Evolutionary conservation across 306 rosid species (phyloP), one percentile per base, ranked within the genome.

Genomic region (Citrullus colocynthis): DNA sequence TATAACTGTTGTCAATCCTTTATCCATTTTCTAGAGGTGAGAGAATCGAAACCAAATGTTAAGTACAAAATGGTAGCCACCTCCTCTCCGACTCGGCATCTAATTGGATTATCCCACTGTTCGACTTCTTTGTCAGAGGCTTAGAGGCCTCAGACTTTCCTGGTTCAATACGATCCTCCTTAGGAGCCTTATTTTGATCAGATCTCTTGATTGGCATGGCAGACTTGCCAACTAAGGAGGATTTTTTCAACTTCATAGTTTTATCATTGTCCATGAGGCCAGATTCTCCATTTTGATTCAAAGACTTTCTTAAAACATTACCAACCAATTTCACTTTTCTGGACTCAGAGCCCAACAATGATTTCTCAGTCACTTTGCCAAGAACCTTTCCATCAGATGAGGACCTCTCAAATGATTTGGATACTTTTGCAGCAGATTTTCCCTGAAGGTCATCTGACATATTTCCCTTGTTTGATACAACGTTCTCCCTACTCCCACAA

Each of bases 51-150:
- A 48, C 54, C 6, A 48, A 48, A 48, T 48, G 55, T 54, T 2
- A 32, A 63, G 51, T 37, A 78, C 78, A 13, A 16, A 74, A 84
- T 73, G 39, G 73, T 12, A 74, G 71, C 81, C 78, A 91, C 99
- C 97, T 90, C 86, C 80, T 86, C 89, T 90, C 85, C 37, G 93
- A 58, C 73, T 93, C 89, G 51, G 85, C 83, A 85, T 90, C 97
- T 82, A 92, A 80, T 57, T 82, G 76, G 52, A 83, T 80, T 24
- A 45, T 71, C 64, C 73, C 74, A 78, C 81, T 58, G 65, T 83
- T 81, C 80, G 59, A 77, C 64, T 18, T 75, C 69, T 75, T 88
- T 55, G 82, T 78, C 34, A 84, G 32, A 72, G 75, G 78, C 79
- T 82, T 84, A 16, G 80, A 70, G 39, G 78, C 45, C 56, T 57